phyloP scores from a whole-genome alignment of 2,329 filamentous ascomycete species.

The Cryphonectria radicalis region DNA sequence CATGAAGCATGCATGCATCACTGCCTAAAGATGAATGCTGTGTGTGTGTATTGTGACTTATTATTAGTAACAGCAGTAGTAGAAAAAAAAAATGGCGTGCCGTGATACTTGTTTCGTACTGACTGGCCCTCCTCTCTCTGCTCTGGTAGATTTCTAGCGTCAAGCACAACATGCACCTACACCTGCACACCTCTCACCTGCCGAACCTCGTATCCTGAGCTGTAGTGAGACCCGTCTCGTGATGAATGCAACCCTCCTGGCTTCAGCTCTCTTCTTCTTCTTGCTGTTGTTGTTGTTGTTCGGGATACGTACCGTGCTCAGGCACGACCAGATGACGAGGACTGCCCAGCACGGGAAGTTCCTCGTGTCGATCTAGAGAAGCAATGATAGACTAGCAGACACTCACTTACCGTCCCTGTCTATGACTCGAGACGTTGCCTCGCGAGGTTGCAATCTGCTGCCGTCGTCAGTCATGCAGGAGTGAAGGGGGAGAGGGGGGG shows the following conservation, averaged over 20 bases:
- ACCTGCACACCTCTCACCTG: too few relatives aligned
- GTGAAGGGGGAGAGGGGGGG: too few relatives aligned
- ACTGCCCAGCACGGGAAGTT: not conserved
- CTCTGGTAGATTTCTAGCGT: not conserved
- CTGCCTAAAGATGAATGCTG: not conserved
- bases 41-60: not conserved
- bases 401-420: too few relatives aligned
- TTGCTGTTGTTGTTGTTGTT: not conserved
- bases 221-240: not conserved
- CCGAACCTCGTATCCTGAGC: not conserved
- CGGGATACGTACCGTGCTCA: not conserved
- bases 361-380: not conserved
- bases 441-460: not conserved
- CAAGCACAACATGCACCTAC: not conserved
- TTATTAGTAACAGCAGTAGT: not conserved
- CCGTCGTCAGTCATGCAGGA: not conserved
- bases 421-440: not conserved
- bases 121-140: not conserved
- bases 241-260: not conserved
- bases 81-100: not conserved
- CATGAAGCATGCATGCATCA: not conserved
- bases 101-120: not conserved
- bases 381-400: not conserved
- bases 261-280: not conserved
- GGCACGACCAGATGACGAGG: not conserved